A percentile compares a stretch with the other conserved stretches of the same genome.
Conservation (phyloP, 2,329 filamentous ascomycete genomes). For the Fusarium paranaense region DNA sequence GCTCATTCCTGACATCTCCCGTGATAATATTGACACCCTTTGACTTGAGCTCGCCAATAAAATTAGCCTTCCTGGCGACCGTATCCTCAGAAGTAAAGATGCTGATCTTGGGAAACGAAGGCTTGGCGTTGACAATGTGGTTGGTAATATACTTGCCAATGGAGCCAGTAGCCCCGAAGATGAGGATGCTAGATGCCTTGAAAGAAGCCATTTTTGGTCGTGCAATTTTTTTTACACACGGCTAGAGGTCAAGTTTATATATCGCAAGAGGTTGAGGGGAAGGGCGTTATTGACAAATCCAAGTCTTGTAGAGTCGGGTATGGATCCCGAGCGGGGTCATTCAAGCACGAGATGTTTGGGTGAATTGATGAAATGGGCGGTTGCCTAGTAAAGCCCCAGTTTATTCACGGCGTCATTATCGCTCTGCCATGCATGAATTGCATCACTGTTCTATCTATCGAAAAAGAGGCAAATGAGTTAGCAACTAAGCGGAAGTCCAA, state of each 20-base stretch:
- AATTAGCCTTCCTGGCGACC: slow-evolving; percentile 27
- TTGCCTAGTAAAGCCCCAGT: not conserved
- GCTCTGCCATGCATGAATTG: not conserved
- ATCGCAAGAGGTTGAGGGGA: not conserved
- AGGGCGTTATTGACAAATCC: not conserved
- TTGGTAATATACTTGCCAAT: slow-evolving; percentile 57
- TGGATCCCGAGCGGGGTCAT: slow-evolving; percentile 22
- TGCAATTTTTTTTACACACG: not conserved
- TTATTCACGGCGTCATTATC: not conserved
- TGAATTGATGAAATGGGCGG: slow-evolving; percentile 3
- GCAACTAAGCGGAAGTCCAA: not conserved
- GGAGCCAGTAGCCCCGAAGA: slow-evolving; percentile 55
- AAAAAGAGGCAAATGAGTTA: not conserved
- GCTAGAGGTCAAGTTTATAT: not conserved
- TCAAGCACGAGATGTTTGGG: slow-evolving; percentile 12
- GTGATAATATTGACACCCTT: slow-evolving; percentile 41
- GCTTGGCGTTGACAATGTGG: slow-evolving; percentile 50
- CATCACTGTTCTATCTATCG: not conserved
- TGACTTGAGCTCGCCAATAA: slow-evolving; percentile 36
- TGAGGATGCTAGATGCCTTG: slow-evolving; percentile 35
- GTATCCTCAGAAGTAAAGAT: slow-evolving; percentile 48
- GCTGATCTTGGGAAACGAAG: slow-evolving; percentile 48
- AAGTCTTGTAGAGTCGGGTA: not conserved
- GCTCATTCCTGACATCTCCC: slow-evolving; percentile 52
- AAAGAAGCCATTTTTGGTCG: slow-evolving; percentile 32